Base-by-base conservation (phyloP, 768 basidiomycete genomes). In the Calocera cornea region DNA sequence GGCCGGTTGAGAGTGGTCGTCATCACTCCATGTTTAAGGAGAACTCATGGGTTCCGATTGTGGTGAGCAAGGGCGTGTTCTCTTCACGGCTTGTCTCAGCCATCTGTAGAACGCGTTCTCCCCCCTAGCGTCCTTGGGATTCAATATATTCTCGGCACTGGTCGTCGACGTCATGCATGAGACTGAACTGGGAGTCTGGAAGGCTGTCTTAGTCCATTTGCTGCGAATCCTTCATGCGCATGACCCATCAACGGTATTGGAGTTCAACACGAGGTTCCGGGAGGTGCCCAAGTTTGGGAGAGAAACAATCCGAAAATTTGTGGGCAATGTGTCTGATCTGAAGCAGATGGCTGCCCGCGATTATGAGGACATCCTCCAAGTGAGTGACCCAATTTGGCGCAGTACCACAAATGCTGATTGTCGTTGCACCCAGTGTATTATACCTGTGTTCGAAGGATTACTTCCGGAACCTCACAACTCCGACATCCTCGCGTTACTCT, bases 351-450 rank as follows among this genome's bases (percentile, higher is more conserved):
- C 77, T 8, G 81, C 75, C 0, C 70, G 76, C 0, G 77, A 82
- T 54, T 82, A 78, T 65, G 78, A 82, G 64, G 79, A 83, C 41
- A 67, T 81, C 0, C 71, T 82, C 0, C 80, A 82, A 75, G 81
- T 73, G n/a, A 11, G 71, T 24, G 0, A 24, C 38, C 54, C 2
- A 24, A 11, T 49, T 34, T 33, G 36, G 36, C 36, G 7, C 36
- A 5, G 7, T 38, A 38, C 7, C 36, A n/a, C n/a, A n/a, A n/a
- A n/a, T 17, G 22, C 14, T 40, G 34, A n/a, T 22, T 27, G 31
- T 64, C 31, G 36, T 38, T 38, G 36, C 5, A 38, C 14, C 36
- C 65, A 79, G 78, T 79, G 78, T 38, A 19, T 71, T 0, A 77
- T 80, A 0, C 79, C 80, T 0, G 76, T 73, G 0, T 80, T 81